Base-by-base conservation (phyloP, 1,284 basidiomycete species). In the Marasmius tenuissimus region DNA sequence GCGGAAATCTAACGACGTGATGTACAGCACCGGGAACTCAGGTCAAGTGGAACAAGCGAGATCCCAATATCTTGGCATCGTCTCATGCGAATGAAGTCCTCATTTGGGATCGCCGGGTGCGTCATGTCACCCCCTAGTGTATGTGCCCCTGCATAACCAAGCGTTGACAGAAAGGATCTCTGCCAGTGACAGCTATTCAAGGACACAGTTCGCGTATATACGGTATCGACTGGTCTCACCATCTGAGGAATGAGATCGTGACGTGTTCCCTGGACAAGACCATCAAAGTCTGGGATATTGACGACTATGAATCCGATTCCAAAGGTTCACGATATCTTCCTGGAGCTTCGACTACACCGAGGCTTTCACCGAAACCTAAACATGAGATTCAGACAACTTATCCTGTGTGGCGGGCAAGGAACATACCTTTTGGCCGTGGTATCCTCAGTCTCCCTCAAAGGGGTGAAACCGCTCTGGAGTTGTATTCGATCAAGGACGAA, bases 251-350 rank as follows among this genome's bases (percentile, higher is more conserved):
- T 68, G 89, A 94, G 68, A 83, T 98, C 40, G 87, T 96, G 4
- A 97, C 95, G 1, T 98, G 96, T 70, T 95, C 93, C 1, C 80
- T 98, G 0, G 96, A 97, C 80, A 93, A 91, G 72, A 91, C 92
- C 0, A 94, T 97, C 78, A 97, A 97, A 74, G 82, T 89, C 9
- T 94, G 93, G 91, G 82, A 89, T 63, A 82, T 82, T 9, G 77
- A 81, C 45, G 73, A 73, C 18, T 64, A 62, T 40, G 38, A 39
- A 11, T 35, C 56, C 16, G 27, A 58, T 11, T 52, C 50, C 27
- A 22, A n/a, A 37, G 14, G n/a, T 55, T 45, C n/a, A 12, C 45
- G 40, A 22, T 47, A 47, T 47, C 20, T 47, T 47, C 45, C 57
- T 49, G 45, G 57, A 11, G 20, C 33, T 1, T 34, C 33, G 27